Evolutionary conservation across 169 alveolate species (phyloP).

Genomic region (Plasmodium vinckei): DNA sequence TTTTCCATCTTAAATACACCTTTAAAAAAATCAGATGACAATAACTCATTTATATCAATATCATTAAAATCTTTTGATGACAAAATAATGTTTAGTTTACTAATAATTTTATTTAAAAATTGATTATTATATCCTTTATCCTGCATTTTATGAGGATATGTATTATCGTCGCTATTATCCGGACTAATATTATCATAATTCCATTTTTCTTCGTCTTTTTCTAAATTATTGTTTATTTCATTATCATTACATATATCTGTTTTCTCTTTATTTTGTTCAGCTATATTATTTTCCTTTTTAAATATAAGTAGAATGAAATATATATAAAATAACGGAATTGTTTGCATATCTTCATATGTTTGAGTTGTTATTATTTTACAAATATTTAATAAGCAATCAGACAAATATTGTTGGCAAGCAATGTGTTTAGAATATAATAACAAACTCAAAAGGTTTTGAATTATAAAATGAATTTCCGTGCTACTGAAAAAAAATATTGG

Average conservation of each 20-base stretch:
- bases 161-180: neutral
- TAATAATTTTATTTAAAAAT: conserved; percentile 12
- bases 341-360: conserved; percentile 49
- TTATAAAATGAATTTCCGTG: conserved; percentile 62
- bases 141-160: neutral
- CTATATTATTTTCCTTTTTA: conserved; percentile 20
- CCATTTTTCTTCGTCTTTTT: neutral
- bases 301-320: conserved; percentile 62
- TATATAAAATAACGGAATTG: conserved; percentile 71
- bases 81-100: conserved; percentile 6
- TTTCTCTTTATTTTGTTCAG: conserved; percentile 10
- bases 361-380: conserved; percentile 60
- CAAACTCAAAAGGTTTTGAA: conserved; percentile 69
- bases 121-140: neutral
- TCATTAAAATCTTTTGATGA: conserved; percentile 19
- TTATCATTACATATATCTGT: neutral
- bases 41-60: conserved; percentile 28
- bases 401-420: conserved; percentile 75
- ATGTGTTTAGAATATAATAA: conserved; percentile 61
- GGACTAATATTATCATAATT: neutral
- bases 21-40: conserved; percentile 18
- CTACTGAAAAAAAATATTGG: conserved; percentile 41
- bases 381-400: conserved; percentile 55
- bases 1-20: neutral
- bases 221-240: neutral